phyloP scores from a whole-genome alignment of 257 asterid genomes.

The Fraxinus americana region DNA sequence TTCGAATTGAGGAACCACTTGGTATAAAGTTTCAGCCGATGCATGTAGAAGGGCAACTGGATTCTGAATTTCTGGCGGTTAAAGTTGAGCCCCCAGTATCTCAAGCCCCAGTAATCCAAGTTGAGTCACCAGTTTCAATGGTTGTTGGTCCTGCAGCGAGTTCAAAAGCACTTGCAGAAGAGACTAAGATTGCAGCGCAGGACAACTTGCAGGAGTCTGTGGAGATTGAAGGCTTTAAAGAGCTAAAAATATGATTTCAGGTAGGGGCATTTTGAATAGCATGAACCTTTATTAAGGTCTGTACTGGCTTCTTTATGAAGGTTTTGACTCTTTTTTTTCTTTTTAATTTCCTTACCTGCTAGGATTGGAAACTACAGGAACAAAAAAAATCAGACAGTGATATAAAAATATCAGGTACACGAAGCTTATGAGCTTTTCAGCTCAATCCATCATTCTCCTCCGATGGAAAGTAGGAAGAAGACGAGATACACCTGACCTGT shows the following conservation, averaged over 20 bases:
- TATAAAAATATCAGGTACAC: neutral
- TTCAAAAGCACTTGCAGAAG: conserved; percentile 32
- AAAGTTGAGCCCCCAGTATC: conserved; percentile 24
- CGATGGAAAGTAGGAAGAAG: neutral
- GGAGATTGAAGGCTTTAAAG: conserved; percentile 33
- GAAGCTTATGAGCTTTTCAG: neutral
- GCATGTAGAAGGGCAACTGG: neutral
- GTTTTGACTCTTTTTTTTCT: conserved; percentile 23
- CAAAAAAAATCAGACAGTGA: neutral
- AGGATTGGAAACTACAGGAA: neutral
- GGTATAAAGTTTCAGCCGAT: conserved; percentile 23
- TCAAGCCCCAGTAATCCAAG: conserved; percentile 22
- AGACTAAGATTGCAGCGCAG: conserved; percentile 25
- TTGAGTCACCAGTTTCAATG: conserved; percentile 31
- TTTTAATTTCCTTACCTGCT: neutral
- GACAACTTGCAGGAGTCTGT: conserved; percentile 33
- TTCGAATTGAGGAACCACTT: conserved; percentile 33
- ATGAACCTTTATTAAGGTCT: conserved; percentile 19
- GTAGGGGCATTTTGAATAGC: conserved; percentile 14
- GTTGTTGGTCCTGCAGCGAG: conserved; percentile 22
- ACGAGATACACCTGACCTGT: neutral
- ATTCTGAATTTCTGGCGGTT: conserved; percentile 31
- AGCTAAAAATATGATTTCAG: conserved; percentile 45
- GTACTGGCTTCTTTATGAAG: conserved; percentile 36
- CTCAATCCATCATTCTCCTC: neutral